Base-by-base conservation (phyloP, 129 eudicot genomes). In the Ambrosia trifida region DNA sequence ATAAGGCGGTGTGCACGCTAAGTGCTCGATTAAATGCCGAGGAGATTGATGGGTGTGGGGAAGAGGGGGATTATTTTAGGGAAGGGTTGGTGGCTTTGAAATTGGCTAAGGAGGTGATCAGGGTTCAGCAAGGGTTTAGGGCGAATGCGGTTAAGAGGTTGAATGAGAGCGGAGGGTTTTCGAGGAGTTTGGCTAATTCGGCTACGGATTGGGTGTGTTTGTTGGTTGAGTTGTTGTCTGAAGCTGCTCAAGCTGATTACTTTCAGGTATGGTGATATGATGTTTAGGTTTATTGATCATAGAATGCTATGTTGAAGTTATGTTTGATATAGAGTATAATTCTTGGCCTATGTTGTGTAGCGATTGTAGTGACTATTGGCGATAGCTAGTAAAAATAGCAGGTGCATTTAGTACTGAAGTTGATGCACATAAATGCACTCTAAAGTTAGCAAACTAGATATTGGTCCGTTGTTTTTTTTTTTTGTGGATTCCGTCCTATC, bases 161-260 rank as follows among this genome's bases (percentile, higher is more conserved):
- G 90, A 93, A 93, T 78, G 56, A 49, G 69, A 89, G 78, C 8
- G 91, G 96, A 46, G 88, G 96, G 20, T 89, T 87, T 83, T 93
- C 98, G 10, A 79, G 96, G 75, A 66, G 84, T 63, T 79, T 93
- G 72, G 94, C 92, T 5, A 79, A 87, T 80, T 89, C 96, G 1
- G 98, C 98, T 43, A 93, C 96, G 62, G 98, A 89, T 78, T 93
- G 98, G 98, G 95, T 96, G 50, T 82, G 71, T 76, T 81, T 93
- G 78, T 83, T 93, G 85, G 64, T 89, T 82, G 98, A 93, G 74
- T 72, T 93, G 78, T 52, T 93, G 78, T 93, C 98, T 61, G 68
- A 62, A 6, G 95, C 96, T 70, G 94, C 98, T 53, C 88, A 93
- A 74, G 75, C 87, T 52, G 98, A 89, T 67, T 88, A 87, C 76